These are phyloP conservation scores for Fusarium phyllophilum DNA, from an alignment of 2,329 filamentous ascomycete genomes.

Conservation along the genomic window DNA sequence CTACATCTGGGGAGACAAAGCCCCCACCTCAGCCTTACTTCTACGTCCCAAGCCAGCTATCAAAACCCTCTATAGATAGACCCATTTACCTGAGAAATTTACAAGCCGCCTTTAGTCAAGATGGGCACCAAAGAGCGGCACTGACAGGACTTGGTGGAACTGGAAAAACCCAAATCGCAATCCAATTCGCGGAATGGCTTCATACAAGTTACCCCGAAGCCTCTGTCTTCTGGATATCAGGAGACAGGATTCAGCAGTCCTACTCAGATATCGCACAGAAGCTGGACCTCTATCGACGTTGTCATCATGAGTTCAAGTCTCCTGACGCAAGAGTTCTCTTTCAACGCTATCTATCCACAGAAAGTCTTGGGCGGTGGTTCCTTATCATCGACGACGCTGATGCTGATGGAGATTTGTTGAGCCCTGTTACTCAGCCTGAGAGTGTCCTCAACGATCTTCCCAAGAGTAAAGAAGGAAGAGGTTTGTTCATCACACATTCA, in stretches of 20 bases:
- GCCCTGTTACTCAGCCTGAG: no score
- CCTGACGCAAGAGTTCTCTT: neutral
- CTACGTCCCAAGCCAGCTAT: neutral
- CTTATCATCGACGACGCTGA: neutral
- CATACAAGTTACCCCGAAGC: neutral
- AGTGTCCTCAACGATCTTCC: neutral
- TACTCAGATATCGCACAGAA: neutral
- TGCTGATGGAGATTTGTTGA: no score
- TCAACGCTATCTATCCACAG: neutral
- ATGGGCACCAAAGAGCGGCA: neutral
- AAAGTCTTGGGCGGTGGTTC: neutral
- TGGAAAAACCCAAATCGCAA: neutral
- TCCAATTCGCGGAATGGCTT: neutral
- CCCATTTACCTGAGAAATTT: neutral
- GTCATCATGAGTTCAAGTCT: neutral
- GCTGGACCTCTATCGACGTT: neutral
- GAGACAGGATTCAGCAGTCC: neutral
- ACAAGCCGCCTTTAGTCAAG: neutral
- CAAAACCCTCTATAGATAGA: neutral
- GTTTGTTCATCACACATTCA: neutral
- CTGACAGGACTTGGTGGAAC: neutral
- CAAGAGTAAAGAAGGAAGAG: fast-evolving
- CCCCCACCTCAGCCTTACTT: neutral
- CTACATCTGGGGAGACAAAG: neutral
- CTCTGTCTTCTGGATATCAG: neutral